Evolutionary conservation across 805 yeast species (phyloP), one percentile per base, ranked within the genome.

Genomic region (Isabelozyma heimii): DNA sequence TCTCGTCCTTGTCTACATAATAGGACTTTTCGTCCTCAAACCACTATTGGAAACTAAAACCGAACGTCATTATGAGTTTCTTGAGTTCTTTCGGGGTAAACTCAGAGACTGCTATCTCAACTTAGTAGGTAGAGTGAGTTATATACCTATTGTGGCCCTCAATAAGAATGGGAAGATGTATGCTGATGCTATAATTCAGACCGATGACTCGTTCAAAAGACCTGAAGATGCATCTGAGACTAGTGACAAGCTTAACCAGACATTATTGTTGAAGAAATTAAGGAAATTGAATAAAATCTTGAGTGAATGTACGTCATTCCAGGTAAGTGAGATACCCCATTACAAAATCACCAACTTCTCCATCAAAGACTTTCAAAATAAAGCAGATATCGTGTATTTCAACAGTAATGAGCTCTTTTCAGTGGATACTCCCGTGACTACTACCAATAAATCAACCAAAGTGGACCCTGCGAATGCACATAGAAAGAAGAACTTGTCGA

Each of bases 71-170:
- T 56, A 65, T 9, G 76, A 73, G 37, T 56, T 69, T 5, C 58
- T 70, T 28, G 75, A 71, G 37, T 52, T 56, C 16, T 67, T 65
- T 50, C 47, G 77, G 5, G 57, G 52, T 27, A 63, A 56, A 43
- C 54, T 72, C 26, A 58, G 77, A 43, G 76, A 70, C 51, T 54
- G 65, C 39, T 73, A 70, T 51, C 53, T 73, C 20, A 64, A 59
- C 35, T 51, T 67, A 33, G 61, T 72, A 12, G 60, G 69, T 8
- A 55, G 64, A 40, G 75, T 73, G 7, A 63, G 65, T 37, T 51
- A 68, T 39, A 70, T 73, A 6, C 78, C 78, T 3, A 69, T 72
- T 17, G 73, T 73, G 16, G 69, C 70, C n/a, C 57, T 70, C 43
- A 59, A 61, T 37, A 58, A 60, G 49, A 47, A 57, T 14, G 70